phyloP scores from a whole-genome alignment of 1,139 yeast species.

The Suhomyces ambrosiae region DNA sequence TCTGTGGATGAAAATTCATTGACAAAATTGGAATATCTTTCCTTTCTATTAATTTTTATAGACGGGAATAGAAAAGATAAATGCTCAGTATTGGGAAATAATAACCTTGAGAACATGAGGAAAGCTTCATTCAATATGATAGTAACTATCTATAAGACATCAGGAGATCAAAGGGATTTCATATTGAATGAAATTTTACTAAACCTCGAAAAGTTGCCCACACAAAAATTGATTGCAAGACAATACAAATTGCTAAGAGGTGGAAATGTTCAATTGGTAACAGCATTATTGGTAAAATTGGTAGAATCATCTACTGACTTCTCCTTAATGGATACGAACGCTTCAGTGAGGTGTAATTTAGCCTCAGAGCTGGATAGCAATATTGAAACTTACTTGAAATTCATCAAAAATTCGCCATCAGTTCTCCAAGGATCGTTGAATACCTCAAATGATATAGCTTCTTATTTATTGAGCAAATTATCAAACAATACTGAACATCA shows the following conservation, averaged over 20 bases:
- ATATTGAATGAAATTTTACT: conserved; percentile 62
- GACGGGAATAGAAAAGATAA: conserved; percentile 26
- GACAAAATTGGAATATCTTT: conserved; percentile 54
- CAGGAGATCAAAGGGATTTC: conserved; percentile 57
- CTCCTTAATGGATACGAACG: not conserved
- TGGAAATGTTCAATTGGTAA: conserved; percentile 47
- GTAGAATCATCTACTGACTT: conserved; percentile 41
- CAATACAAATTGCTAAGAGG: conserved; percentile 49
- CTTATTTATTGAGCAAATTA: conserved; percentile 42
- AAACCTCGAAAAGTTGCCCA: conserved; percentile 51
- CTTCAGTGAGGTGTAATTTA: too few species aligned
- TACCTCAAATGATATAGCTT: conserved; percentile 37
- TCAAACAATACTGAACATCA: conserved; percentile 38
- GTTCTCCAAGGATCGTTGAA: not conserved
- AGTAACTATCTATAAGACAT: conserved; percentile 44
- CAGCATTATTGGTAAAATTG: conserved; percentile 47
- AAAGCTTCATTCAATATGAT: conserved; percentile 40
- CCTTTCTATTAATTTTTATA: conserved; percentile 40
- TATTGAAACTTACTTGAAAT: not conserved
- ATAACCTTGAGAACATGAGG: conserved; percentile 34
- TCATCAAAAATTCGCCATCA: not conserved
- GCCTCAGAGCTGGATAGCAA: not conserved
- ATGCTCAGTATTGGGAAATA: conserved; percentile 9
- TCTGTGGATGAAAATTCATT: conserved; percentile 47
- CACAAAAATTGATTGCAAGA: conserved; percentile 43